Conservation (phyloP, 140 eudicot species). For the Bidens hawaiensis region DNA sequence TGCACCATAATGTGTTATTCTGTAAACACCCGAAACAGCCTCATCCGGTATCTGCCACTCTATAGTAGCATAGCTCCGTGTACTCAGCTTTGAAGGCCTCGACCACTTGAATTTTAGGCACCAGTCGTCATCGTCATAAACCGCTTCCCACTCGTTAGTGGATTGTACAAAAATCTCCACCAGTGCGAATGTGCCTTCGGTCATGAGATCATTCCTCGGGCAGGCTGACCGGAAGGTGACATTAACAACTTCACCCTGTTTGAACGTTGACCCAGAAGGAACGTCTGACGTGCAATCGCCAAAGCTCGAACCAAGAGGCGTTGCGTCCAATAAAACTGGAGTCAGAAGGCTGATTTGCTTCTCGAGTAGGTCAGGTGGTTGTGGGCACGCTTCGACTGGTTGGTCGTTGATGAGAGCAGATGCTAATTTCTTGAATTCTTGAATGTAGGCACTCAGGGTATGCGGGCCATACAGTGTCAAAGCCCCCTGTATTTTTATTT, state of each 20-base stretch:
- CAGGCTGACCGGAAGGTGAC: slow-evolving; percentile 52
- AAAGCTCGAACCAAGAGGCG: slow-evolving; percentile 43
- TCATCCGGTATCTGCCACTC: slow-evolving; percentile 49
- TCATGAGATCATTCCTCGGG: slow-evolving; percentile 62
- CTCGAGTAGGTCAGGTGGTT: slow-evolving; percentile 51
- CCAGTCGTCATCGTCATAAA: slow-evolving; percentile 54
- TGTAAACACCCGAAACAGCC: slow-evolving; percentile 45
- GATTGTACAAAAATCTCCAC: slow-evolving; percentile 41
- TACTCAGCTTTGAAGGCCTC: slow-evolving; percentile 45
- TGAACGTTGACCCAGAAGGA: slow-evolving; percentile 33
- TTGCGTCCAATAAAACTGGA: slow-evolving; percentile 41
- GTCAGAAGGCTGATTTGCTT: slow-evolving; percentile 54
- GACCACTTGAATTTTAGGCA: slow-evolving; percentile 51
- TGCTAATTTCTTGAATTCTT: slow-evolving; percentile 50
- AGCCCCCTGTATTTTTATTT: no score
- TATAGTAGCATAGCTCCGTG: slow-evolving; percentile 45
- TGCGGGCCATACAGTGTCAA: slow-evolving; percentile 58
- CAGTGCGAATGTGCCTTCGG: slow-evolving; percentile 51
- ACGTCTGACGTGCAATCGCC: slow-evolving; percentile 42
- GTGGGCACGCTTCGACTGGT: slow-evolving; percentile 38
- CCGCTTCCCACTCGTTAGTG: slow-evolving; percentile 33
- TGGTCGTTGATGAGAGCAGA: slow-evolving; percentile 27
- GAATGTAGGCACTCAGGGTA: slow-evolving; percentile 49
- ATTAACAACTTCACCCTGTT: slow-evolving; percentile 36
- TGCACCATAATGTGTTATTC: slow-evolving; percentile 54